Evolutionary conservation across 345 rosid species (phyloP).

Genomic region (Pistacia atlantica): DNA sequence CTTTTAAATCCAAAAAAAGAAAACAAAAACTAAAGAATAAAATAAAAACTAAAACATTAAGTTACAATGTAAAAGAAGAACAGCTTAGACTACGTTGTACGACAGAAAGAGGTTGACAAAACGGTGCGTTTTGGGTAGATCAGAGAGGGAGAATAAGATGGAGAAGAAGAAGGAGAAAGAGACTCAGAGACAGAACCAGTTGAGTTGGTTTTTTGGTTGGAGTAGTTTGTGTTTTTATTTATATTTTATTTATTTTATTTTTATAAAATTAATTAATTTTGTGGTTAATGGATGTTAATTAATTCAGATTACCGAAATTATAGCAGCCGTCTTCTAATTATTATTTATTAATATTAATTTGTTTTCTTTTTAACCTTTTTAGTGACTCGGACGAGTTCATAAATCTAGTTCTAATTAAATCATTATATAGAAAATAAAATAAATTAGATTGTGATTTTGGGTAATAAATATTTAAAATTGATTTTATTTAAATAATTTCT

Average conservation of each 20-base stretch:
- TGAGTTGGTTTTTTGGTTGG: neutral
- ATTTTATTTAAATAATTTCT: no score
- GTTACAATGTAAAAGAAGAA: neutral
- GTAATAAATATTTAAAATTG: no score
- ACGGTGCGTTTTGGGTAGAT: slow-evolving; percentile 19
- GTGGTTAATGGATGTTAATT: neutral
- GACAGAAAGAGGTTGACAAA: neutral
- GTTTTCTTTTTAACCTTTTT: neutral
- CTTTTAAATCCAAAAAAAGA: slow-evolving; percentile 10
- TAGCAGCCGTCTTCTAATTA: neutral
- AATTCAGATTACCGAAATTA: neutral
- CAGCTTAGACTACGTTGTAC: neutral
- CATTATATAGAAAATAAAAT: no score
- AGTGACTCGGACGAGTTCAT: neutral
- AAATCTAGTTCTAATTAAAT: neutral
- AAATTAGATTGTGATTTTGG: no score
- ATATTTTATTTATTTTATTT: neutral
- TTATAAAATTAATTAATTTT: neutral
- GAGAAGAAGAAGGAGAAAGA: neutral
- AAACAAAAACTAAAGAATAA: neutral
- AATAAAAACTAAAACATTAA: slow-evolving; percentile 21
- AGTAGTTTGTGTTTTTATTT: neutral
- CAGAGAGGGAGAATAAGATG: neutral
- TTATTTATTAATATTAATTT: neutral
- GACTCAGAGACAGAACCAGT: slow-evolving; percentile 1